Evolutionary conservation across 2,329 filamentous ascomycete genomes (phyloP), one percentile per base, ranked within the genome.

Genomic region (Fusarium keratoplasticum): DNA sequence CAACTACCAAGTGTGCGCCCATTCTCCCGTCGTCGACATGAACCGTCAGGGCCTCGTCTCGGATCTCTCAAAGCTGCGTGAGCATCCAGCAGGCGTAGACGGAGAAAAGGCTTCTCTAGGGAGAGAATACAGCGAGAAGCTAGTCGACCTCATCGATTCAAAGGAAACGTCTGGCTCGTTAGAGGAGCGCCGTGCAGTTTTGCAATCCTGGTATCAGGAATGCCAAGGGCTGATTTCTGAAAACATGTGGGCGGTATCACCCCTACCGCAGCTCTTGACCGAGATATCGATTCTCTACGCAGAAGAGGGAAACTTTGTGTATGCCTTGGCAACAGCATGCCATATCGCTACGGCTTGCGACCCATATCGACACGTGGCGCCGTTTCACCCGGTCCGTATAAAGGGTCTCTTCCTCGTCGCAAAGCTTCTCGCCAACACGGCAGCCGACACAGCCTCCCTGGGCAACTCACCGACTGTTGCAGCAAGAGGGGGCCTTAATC

Each of bases 331-430:
- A 16, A 77, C 88, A 8, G 80, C 85, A 2, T 87, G 87, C 70
- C 85, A 90, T 25, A 75, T 86, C 0, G 85, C 86, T 6, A 81
- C 85, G 6, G 79, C 84, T 25, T 83, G 85, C 72, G 87, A 90
- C 35, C 86, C 89, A 0, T 87, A 86, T 76, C 86, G 85, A 47
- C 83, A 85, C 61, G 82, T 85, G 14, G 84, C 86, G 64, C 87
- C 88, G 0, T 89, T 89, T 74, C 84, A 87, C 55, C 84, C 85
- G 0, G 82, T 83, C 29, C 83, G 90, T 27, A 81, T 89, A 31
- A 89, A 88, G 76, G 84, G 85, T 13, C 77, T 90, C 13, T 82
- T 89, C 61, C 82, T 86, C 54, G 80, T 91, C 18, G 86, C 86
- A 52, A 88, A 88, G 70, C 80, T 90, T 3, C 79, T 91, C 7